Evolutionary conservation across 1,284 basidiomycete species (phyloP), one percentile per base, ranked within the genome.

Genomic region (Ustilago cynodontis): DNA sequence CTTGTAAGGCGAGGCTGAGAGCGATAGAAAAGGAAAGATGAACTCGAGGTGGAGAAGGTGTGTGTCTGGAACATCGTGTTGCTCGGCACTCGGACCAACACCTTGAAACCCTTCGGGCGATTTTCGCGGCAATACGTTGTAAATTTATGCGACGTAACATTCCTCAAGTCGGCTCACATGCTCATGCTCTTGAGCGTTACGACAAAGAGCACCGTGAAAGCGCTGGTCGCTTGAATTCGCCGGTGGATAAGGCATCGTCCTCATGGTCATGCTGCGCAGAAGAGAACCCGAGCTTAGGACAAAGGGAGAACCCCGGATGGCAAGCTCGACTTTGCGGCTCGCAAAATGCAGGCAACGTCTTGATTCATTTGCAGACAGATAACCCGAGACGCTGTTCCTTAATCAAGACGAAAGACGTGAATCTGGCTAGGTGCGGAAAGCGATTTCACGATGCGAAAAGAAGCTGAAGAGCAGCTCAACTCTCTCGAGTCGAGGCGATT

Each of bases 31-130:
- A 3, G 29, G 47, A 26, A 28, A 35, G 29, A 16, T 10, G 11
- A 35, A 35, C 20, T 39, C 16, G 16, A 41, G 43, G 56, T 55
- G 45, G 60, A 62, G 66, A 59, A 69, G 18, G 57, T 59, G 35
- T 29, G 35, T 29, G 22, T 26, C 31, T 58, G 39, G 51, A 41
- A 49, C 47, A 49, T 8, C n/a, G 16, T 43, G 13, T 35, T 50
- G 59, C 29, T 67, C 64, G 70, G 70, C 70, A 64, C 70, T 72
- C 70, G 65, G 70, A 72, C 70, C 70, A 72, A 72, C 70, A 72
- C 64, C n/a, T 39, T 49, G 47, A 49, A 49, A 22, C 47, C 22
- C 28, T 49, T 14, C 24, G 7, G 31, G 2, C n/a, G 5, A 24
- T 18, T 49, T 49, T 49, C 14, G 24, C 24, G 43, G 7, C 10